Conservation (phyloP, 2,329 filamentous ascomycete species). For the Coleophoma crateriformis region DNA sequence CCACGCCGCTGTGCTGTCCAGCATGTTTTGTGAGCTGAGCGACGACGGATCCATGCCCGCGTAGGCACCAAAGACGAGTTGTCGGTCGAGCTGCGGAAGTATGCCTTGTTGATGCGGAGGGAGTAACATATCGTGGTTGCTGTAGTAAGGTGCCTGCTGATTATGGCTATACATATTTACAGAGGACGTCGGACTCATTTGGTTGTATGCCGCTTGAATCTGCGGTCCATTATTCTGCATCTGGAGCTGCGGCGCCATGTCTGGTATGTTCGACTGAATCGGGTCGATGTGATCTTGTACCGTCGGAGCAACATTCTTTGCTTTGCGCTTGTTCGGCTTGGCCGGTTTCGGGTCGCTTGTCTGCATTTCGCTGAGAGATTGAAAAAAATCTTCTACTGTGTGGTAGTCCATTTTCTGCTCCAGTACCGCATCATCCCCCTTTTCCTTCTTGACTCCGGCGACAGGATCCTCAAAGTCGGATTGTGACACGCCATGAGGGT, state of each 20-base stretch:
- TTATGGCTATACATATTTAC: constrained; percentile 17
- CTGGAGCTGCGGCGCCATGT: constrained; percentile 14
- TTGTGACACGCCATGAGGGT: constrained; percentile 85
- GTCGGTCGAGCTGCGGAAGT: constrained; percentile 67
- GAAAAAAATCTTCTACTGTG: constrained; percentile 92
- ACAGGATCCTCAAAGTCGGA: constrained; percentile 77
- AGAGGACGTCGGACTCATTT: constrained; percentile 23
- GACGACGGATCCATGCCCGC: constrained; percentile 40
- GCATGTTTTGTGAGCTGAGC: constrained; percentile 15
- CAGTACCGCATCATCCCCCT: constrained; percentile 79
- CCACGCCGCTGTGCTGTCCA: constrained; percentile 18
- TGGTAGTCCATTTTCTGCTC: constrained; percentile 87
- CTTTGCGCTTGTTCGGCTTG: constrained; percentile 29
- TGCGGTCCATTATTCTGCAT: constrained; percentile 14
- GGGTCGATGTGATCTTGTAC: constrained; percentile 14
- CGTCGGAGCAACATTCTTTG: constrained; percentile 29
- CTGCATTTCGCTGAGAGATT: constrained; percentile 63
- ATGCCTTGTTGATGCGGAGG: constrained; percentile 43
- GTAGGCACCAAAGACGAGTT: constrained; percentile 73
- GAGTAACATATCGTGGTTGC: constrained; percentile 44
- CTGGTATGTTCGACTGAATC: constrained; percentile 18
- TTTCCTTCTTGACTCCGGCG: constrained; percentile 63
- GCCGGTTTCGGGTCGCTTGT: constrained; percentile 20
- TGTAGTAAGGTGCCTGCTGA: constrained; percentile 22
- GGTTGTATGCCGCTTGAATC: constrained; percentile 15